Evolutionary conservation across 1,284 basidiomycete genomes (phyloP).

Genomic region (Ustilago xerochloae): DNA sequence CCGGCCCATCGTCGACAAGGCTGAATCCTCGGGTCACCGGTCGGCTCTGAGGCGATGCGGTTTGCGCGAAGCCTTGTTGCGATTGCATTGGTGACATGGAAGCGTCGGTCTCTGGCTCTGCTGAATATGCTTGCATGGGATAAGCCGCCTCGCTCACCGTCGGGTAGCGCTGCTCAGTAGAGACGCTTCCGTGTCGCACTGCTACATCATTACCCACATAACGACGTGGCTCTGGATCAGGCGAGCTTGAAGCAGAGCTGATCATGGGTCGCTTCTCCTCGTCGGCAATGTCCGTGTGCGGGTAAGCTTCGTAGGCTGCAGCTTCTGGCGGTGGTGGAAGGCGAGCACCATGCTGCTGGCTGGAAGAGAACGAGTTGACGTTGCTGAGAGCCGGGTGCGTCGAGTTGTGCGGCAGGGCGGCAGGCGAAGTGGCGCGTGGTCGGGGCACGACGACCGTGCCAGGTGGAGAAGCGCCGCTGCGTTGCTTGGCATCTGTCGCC

Average conservation of each 20-base stretch:
- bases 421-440: constrained; percentile 48
- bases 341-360: constrained; percentile 9
- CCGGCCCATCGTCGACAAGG: constrained; percentile 66
- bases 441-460: constrained; percentile 49
- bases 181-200: constrained; percentile 55
- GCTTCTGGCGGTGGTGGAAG: constrained; percentile 20
- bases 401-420: constrained; percentile 40
- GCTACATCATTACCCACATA: constrained; percentile 21
- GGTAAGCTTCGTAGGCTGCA: constrained; percentile 44
- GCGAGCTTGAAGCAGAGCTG: constrained; percentile 48
- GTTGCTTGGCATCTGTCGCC: constrained; percentile 58
- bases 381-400: constrained; percentile 30
- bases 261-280: constrained; percentile 63
- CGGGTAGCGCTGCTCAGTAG: constrained; percentile 58
- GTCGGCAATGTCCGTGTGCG: constrained; percentile 36
- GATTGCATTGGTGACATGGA: constrained; percentile 13
- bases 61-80: constrained; percentile 9
- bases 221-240: constrained; percentile 40
- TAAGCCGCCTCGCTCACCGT: constrained; percentile 50
- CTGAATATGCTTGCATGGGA: constrained; percentile 53
- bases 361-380: constrained; percentile 19
- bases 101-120: constrained; percentile 51
- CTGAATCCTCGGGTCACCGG: constrained; percentile 55
- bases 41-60: constrained; percentile 24
- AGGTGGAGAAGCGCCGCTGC: constrained; percentile 31